A percentile compares a stretch with the other conserved stretches of the same genome.
phyloP scores from a whole-genome alignment of 805 yeast species.

The Yarrowia sp. region DNA sequence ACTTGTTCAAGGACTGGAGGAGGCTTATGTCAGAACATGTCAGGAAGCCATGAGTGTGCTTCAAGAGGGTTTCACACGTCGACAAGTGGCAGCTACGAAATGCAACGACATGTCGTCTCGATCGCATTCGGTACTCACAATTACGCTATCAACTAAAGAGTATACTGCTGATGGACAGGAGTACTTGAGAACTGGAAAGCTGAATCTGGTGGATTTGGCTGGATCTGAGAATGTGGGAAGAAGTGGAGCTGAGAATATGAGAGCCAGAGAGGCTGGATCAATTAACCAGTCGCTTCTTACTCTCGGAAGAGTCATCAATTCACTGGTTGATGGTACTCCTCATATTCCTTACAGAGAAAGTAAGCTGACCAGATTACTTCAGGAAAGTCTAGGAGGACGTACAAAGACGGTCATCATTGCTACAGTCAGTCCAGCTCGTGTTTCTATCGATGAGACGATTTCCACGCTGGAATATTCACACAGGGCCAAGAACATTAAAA shows the following conservation, averaged over 20 bases:
- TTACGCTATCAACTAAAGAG: constrained; percentile 57
- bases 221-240: constrained; percentile 86
- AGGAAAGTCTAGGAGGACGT: constrained; percentile 81
- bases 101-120: constrained; percentile 73
- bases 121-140: constrained; percentile 74
- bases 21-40: constrained; percentile 48
- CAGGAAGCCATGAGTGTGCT: constrained; percentile 51
- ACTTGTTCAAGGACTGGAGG: constrained; percentile 57
- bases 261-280: constrained; percentile 90
- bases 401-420: constrained; percentile 85
- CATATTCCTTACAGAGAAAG: constrained; percentile 86
- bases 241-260: constrained; percentile 78
- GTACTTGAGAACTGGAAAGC: constrained; percentile 55
- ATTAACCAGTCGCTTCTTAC: constrained; percentile 85
- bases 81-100: constrained; percentile 73
- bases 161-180: constrained; percentile 51
- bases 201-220: constrained; percentile 86
- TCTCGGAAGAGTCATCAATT: constrained; percentile 81
- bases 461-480: constrained; percentile 84
- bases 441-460: constrained; percentile 74
- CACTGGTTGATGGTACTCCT: constrained; percentile 54
- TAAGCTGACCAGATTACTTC: constrained; percentile 69
- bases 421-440: constrained; percentile 76
- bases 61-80: constrained; percentile 54
- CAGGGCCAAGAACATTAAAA: constrained; percentile 75